Base-by-base conservation (phyloP, 2,329 filamentous ascomycete genomes). In the Calonectria montana region DNA sequence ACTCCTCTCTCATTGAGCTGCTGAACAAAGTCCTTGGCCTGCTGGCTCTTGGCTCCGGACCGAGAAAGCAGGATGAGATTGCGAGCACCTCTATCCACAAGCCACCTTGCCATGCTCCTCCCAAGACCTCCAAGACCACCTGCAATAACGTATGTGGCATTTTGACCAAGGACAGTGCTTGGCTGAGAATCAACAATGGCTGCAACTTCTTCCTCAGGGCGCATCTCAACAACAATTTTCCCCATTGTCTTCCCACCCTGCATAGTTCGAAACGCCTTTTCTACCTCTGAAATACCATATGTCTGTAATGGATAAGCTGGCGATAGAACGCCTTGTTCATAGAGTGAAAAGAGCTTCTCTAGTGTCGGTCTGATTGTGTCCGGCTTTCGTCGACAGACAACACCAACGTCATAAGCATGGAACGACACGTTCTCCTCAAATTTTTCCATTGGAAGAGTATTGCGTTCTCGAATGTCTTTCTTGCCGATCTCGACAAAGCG, bases 401-500 rank as follows among this genome's bases (percentile, higher is more conserved):
- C 29, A 57, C 77, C 71, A 2, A 87, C 74, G 70, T 87, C 83
- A 2, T 87, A 80, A 1, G 81, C 82, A 1, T 82, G 76, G 64
- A 87, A 87, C 9, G 80, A 82, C 18, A 83, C 80, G 59, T 79
- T 77, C 75, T 59, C 85, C 85, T 47, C 50, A 18, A 71, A 71
- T 1, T 80, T 80, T 2, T 74, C 61, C 82, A 86, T 85, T 7
- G 67, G 65, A 3, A 76, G 53, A 25, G 55, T 59, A 16, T 80
- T 82, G n/a, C 84, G 83, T 3, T 81, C 65, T 4, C 63, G 27
- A 21, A 82, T 78, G 62, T 83, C 82, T n/a, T 74, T 76, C 61
- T 80, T 80, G 8, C 81, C 81, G 53, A 73, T 67, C 64, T 71
- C 48, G 2, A 65, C 21, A 31, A 71, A 71, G n/a, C 69, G 64